phyloP scores from a whole-genome alignment of 306 rosid species.

The Ormosia semicastrata region DNA sequence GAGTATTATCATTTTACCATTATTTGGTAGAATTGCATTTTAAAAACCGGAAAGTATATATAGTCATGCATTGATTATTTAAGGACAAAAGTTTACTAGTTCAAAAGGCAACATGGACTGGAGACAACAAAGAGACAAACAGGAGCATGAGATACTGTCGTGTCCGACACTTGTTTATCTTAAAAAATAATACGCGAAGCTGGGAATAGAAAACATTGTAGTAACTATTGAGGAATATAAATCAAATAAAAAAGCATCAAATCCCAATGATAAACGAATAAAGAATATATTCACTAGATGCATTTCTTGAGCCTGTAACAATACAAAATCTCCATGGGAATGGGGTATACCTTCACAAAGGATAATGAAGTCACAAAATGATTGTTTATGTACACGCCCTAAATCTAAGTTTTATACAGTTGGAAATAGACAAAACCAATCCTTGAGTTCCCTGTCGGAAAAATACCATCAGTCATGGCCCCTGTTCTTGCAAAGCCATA shows the following conservation, averaged over 20 bases:
- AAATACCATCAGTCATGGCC: background rate
- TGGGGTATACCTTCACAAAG: conserved; percentile 26
- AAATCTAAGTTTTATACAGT: conserved; percentile 40
- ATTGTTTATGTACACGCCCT: conserved; percentile 43
- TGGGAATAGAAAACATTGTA: background rate
- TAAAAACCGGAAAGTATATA: background rate
- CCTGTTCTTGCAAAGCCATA: background rate
- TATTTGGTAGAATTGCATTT: too few relatives aligned
- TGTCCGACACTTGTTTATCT: background rate
- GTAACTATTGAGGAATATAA: background rate
- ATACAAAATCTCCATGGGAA: conserved; percentile 40
- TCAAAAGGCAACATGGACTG: background rate
- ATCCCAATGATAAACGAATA: conserved; percentile 22
- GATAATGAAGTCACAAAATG: conserved; percentile 13
- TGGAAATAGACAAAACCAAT: conserved; percentile 10
- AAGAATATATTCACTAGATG: conserved; percentile 33
- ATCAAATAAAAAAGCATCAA: background rate
- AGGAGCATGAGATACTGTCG: background rate
- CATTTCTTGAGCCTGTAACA: conserved; percentile 18
- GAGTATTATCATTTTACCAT: too few relatives aligned
- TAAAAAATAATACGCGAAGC: background rate
- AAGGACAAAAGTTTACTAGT: too few relatives aligned
- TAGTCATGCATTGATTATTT: too few relatives aligned
- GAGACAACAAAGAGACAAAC: background rate
- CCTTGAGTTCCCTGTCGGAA: background rate